Base-by-base conservation (phyloP, 2,329 filamentous ascomycete genomes). In the Emergomyces orientalis region DNA sequence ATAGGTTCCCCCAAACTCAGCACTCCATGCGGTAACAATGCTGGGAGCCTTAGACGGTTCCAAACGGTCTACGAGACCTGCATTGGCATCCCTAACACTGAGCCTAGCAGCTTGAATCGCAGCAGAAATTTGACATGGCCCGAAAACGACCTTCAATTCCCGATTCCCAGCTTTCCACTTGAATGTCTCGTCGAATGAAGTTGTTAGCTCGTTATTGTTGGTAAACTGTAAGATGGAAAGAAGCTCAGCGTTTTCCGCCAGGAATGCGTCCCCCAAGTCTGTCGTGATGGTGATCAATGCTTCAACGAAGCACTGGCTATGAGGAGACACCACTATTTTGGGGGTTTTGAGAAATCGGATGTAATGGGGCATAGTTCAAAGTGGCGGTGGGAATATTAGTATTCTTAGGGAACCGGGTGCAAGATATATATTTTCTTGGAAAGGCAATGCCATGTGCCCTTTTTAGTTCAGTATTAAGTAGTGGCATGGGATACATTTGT, bases 311-410 rank as follows among this genome's bases (percentile, higher is more conserved):
- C n/a, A 47, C 3, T 43, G 34, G 19, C 22, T 22, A 22, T 62
- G 32, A 22, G 56, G 45, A 61, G 55, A 79, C 70, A 19, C 69
- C 68, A 73, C 69, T 43, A 78, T 69, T 61, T 76, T 75, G 11
- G 87, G 86, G 1, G 83, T 77, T 69, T 88, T 89, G 67, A 90
- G 79, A 68, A 89, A 88, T 65, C 87, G 86, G 69, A 89, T 79
- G 71, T 87, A 88, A 66, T 84, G 80, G 14, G 80, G 78, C 82
- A 84, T 84, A 19, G 6, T 67, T 62, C 32, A 19, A n/a, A 27
- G 37, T 27, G 27, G 37, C 37, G 69, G 32, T 55, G 75, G 77
- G 77, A 41, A 37, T 57, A 54, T 55, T 25, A 27, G 58, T 34
- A 5, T 55, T 13, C 37, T 14, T 22, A 19, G 17, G 19, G 9